A percentile compares a stretch with the other conserved stretches of the same genome.
These are phyloP conservation scores for Trametopsis cervina DNA, from an alignment of 768 basidiomycete genomes.

Conservation along the genomic window DNA sequence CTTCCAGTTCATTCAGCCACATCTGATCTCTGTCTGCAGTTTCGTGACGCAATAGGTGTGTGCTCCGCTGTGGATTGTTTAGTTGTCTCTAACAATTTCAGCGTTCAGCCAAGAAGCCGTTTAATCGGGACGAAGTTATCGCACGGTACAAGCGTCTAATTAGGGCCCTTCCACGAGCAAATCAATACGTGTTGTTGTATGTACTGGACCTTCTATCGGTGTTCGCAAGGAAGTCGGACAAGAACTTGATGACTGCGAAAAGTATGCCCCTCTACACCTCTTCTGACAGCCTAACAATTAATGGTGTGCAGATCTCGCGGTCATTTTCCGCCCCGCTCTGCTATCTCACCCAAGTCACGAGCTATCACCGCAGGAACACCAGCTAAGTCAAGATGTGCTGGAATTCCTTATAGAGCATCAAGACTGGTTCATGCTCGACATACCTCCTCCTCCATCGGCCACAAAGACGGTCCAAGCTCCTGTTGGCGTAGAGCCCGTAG, in stretches of 20 bases:
- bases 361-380: constrained; percentile 80
- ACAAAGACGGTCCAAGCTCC: constrained; percentile 6
- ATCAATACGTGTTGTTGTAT: constrained; percentile 95
- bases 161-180: constrained; percentile 74
- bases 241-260: constrained; percentile 92
- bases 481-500: constrained; percentile 25
- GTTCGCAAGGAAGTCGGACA: constrained; percentile 84
- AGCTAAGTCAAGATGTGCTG: constrained; percentile 81
- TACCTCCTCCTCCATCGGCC: constrained; percentile 56
- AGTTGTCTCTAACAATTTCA: constrained; percentile 11
- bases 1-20: constrained; percentile 5
- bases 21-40: constrained; percentile 36
- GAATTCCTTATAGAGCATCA: constrained; percentile 97
- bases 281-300: no score
- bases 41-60: constrained; percentile 73
- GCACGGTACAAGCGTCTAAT: constrained; percentile 81
- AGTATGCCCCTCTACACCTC: no score
- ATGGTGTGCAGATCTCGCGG: constrained; percentile 80
- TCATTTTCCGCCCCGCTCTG: constrained; percentile 94
- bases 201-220: constrained; percentile 94
- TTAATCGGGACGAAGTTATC: constrained; percentile 66
- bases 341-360: constrained; percentile 87
- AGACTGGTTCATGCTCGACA: constrained; percentile 90
- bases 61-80: not conserved
- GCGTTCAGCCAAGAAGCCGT: constrained; percentile 53